Evolutionary conservation across 305 asterid species (phyloP).

Genomic region (Fraxinus greggii): DNA sequence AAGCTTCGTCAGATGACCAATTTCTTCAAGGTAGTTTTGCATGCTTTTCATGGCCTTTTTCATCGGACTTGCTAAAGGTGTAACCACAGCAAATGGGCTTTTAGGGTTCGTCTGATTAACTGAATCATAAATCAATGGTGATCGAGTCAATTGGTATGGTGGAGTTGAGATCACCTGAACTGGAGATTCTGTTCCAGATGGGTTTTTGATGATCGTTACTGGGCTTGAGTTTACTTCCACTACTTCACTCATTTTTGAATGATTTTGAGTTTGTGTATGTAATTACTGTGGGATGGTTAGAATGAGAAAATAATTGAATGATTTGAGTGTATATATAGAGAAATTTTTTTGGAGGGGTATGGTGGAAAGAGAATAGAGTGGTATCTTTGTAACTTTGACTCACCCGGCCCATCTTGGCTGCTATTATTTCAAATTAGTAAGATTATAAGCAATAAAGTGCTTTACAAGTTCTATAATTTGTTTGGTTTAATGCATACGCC

Average conservation of each 20-base stretch:
- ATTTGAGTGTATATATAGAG: not conserved
- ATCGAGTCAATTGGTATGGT: slow-evolving; percentile 20
- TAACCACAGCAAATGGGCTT: slow-evolving; percentile 61
- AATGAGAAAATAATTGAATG: not conserved
- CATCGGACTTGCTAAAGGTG: slow-evolving; percentile 80
- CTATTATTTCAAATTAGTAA: slow-evolving; percentile 16
- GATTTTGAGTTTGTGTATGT: not conserved
- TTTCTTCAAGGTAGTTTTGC: slow-evolving; percentile 62
- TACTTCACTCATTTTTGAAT: slow-evolving; percentile 28
- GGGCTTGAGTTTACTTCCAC: slow-evolving; percentile 44
- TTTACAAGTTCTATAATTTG: slow-evolving; percentile 21
- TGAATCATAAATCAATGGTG: slow-evolving; percentile 28
- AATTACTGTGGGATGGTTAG: not conserved
- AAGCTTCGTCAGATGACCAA: slow-evolving; percentile 72
- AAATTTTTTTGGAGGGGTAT: not conserved
- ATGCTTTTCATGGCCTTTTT: slow-evolving; percentile 54
- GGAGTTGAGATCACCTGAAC: not conserved
- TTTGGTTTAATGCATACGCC: slow-evolving; percentile 24
- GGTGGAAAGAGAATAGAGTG: slow-evolving; percentile 24
- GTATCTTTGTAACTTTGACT: slow-evolving; percentile 42
- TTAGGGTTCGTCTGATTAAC: slow-evolving; percentile 35
- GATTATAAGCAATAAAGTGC: slow-evolving; percentile 13
- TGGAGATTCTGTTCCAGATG: slow-evolving; percentile 12
- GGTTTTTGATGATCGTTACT: slow-evolving; percentile 13
- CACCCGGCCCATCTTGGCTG: slow-evolving; percentile 40